phyloP scores from a whole-genome alignment of 2,329 filamentous ascomycete species.

The Pseudocercospora macadamiae region DNA sequence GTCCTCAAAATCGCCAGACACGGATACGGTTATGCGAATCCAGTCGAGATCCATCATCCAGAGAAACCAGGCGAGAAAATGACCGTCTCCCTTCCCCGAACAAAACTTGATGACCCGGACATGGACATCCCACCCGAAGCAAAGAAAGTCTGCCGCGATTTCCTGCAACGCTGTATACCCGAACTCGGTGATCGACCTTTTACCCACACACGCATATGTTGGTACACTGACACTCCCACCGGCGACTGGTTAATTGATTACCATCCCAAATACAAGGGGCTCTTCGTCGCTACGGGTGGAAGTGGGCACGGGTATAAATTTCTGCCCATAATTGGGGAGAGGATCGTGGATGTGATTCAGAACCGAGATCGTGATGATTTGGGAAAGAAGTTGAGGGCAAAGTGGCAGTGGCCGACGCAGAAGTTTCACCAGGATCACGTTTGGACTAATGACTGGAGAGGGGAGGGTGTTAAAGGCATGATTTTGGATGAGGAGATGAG shows the following conservation, averaged over 20 bases:
- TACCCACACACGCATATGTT: slow-evolving; percentile 54
- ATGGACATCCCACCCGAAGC: slow-evolving; percentile 61
- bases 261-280: slow-evolving; percentile 52
- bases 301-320: slow-evolving; percentile 67
- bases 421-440: slow-evolving; percentile 39
- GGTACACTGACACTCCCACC: slow-evolving; percentile 60
- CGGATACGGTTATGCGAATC: slow-evolving; percentile 54
- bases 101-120: slow-evolving; percentile 47
- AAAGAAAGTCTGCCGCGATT: slow-evolving; percentile 62
- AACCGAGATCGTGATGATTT: slow-evolving; percentile 41
- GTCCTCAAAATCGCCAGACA: slow-evolving; percentile 55
- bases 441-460: slow-evolving; percentile 44
- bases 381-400: slow-evolving; percentile 58
- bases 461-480: slow-evolving; percentile 40
- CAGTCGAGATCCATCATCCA: slow-evolving; percentile 50
- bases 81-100: slow-evolving; percentile 54
- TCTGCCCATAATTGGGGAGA: slow-evolving; percentile 60
- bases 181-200: slow-evolving; percentile 46
- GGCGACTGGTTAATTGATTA: slow-evolving; percentile 60
- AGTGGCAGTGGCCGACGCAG: slow-evolving; percentile 60
- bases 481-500: slow-evolving; percentile 42
- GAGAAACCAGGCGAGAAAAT: slow-evolving; percentile 45
- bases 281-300: slow-evolving; percentile 65
- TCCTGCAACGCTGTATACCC: slow-evolving; percentile 58
- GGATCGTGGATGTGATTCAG: slow-evolving; percentile 57